A percentile compares a stretch with the other conserved stretches of the same genome.
Evolutionary conservation across 1,284 basidiomycete species (phyloP).

Genomic region (Boletus mariae): DNA sequence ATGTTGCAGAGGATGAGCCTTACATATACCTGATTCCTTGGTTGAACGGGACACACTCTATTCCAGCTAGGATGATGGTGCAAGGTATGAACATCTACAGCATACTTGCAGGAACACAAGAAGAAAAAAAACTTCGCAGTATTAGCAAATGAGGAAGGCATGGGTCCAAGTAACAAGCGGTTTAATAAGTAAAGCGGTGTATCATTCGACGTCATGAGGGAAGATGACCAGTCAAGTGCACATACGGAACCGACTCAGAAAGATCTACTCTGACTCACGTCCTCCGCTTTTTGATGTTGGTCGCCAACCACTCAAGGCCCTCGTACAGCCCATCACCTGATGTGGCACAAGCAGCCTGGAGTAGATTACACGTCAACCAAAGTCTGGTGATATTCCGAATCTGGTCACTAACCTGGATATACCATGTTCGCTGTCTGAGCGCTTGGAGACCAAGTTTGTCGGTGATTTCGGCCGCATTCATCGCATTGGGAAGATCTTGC

Average conservation of each 20-base stretch:
- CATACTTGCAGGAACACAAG: slow-evolving; percentile 11
- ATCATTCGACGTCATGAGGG: slow-evolving; percentile 38
- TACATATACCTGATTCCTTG: slow-evolving; percentile 14
- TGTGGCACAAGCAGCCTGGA: slow-evolving; percentile 93
- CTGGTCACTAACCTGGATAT: slow-evolving; percentile 79
- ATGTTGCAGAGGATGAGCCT: slow-evolving; percentile 50
- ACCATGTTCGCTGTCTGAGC: slow-evolving; percentile 96
- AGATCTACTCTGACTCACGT: slow-evolving; percentile 44
- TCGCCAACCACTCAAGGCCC: slow-evolving; percentile 93
- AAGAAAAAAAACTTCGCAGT: slow-evolving; percentile 3
- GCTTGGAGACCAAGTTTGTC: slow-evolving; percentile 99
- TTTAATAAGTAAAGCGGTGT: slow-evolving; percentile 28
- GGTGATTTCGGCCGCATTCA: slow-evolving; percentile 99
- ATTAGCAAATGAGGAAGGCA: slow-evolving; percentile 7
- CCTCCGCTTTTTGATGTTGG: slow-evolving; percentile 81
- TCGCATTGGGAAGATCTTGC: slow-evolving; percentile 98
- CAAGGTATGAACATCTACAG: slow-evolving; percentile 21
- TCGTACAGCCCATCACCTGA: slow-evolving; percentile 99
- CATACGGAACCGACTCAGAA: slow-evolving; percentile 42
- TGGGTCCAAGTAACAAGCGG: slow-evolving; percentile 28
- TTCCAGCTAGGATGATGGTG: slow-evolving; percentile 7
- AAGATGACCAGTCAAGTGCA: slow-evolving; percentile 45
- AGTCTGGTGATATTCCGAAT: neutral
- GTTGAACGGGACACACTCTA: slow-evolving; percentile 3
- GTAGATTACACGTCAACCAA: slow-evolving; percentile 21